phyloP scores from a whole-genome alignment of 805 yeast genomes.

The Metschnikowia corniflorae region DNA sequence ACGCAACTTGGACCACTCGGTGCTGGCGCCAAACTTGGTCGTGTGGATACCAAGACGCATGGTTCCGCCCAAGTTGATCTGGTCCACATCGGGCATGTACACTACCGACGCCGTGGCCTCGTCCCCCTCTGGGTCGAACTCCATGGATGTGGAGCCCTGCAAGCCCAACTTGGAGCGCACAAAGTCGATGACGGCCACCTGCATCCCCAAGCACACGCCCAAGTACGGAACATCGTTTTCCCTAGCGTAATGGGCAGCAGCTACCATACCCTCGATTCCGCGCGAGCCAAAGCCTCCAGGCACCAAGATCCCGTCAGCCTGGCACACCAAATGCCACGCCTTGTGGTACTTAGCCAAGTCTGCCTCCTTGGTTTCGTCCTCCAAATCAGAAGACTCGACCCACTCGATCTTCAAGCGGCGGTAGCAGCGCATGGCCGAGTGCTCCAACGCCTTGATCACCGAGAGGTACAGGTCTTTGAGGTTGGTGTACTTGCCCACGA shows the following conservation, averaged over 20 bases:
- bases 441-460: constrained; percentile 93
- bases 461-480: constrained; percentile 93
- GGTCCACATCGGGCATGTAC: constrained; percentile 98
- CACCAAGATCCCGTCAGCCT: constrained; percentile 93
- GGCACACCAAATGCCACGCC: constrained; percentile 91
- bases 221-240: constrained; percentile 89
- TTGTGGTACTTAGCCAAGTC: constrained; percentile 81
- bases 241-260: constrained; percentile 98
- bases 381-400: constrained; percentile 94
- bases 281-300: constrained; percentile 98
- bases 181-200: constrained; percentile 93
- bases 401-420: constrained; percentile 84
- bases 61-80: constrained; percentile 94
- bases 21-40: constrained; percentile 68
- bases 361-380: constrained; percentile 58
- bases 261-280: constrained; percentile 97
- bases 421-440: constrained; percentile 85
- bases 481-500: constrained; percentile 96
- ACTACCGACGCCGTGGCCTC: constrained; percentile 74
- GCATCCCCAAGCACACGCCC: constrained; percentile 97
- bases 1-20: constrained; percentile 68
- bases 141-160: constrained; percentile 71
- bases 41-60: constrained; percentile 97
- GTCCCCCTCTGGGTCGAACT: constrained; percentile 62
- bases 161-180: constrained; percentile 75